Conservation (phyloP, 2,329 filamentous ascomycete species). For the Exophiala alcalophila region DNA sequence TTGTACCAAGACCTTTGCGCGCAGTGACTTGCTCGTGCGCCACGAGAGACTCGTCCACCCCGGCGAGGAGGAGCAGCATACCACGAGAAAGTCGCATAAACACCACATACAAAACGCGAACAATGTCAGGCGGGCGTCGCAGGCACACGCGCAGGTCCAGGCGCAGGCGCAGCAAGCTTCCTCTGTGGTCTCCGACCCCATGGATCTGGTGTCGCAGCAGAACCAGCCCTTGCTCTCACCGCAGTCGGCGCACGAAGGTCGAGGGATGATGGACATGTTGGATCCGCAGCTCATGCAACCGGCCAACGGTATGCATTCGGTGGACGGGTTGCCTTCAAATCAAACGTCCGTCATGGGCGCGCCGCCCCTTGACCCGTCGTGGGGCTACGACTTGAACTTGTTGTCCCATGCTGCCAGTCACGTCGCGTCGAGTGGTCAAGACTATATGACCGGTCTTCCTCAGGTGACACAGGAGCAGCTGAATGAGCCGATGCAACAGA, state of each 20-base stretch:
- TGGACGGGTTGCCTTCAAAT: constrained; percentile 35
- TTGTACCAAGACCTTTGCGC: constrained; percentile 49
- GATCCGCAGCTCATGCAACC: constrained; percentile 44
- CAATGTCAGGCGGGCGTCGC: constrained; percentile 15
- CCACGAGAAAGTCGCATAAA: constrained; percentile 30
- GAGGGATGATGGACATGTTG: constrained; percentile 46
- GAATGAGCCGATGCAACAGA: constrained; percentile 27
- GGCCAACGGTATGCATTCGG: constrained; percentile 35
- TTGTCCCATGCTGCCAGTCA: constrained; percentile 50
- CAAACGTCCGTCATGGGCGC: constrained; percentile 42
- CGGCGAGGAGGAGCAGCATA: constrained; percentile 37
- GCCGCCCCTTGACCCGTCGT: constrained; percentile 49
- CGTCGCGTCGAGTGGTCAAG: constrained; percentile 47
- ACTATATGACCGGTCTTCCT: constrained; percentile 27
- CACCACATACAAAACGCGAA: constrained; percentile 26
- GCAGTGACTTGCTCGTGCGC: constrained; percentile 49
- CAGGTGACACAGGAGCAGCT: constrained; percentile 29
- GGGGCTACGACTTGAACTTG: constrained; percentile 51
- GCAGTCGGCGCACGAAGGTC: constrained; percentile 37
- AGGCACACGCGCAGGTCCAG: constrained; percentile 11
- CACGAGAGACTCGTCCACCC: constrained; percentile 50
- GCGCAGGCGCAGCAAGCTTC: constrained; percentile 13
- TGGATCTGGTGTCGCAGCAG: constrained; percentile 29
- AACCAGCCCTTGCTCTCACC: constrained; percentile 38
- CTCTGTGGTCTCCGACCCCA: constrained; percentile 23